phyloP scores from a whole-genome alignment of 345 rosid genomes.

The Eucalyptus regnans region DNA sequence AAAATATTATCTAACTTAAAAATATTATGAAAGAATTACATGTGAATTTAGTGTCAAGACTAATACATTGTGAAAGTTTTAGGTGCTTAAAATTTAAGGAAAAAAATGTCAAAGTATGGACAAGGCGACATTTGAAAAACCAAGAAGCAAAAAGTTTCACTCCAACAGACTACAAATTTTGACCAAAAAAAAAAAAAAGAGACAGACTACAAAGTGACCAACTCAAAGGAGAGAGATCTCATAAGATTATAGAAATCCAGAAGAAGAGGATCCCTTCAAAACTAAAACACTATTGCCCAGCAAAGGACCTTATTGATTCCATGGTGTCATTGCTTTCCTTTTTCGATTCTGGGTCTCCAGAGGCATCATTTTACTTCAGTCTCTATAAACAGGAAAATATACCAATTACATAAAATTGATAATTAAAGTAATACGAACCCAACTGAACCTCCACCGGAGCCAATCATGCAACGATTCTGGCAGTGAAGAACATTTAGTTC shows the following conservation, averaged over 20 bases:
- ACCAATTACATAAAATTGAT: not conserved
- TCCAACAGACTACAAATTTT: not conserved
- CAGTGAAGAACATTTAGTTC: conserved; percentile 61
- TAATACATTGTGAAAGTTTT: not conserved
- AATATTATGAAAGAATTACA: not conserved
- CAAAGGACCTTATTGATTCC: not conserved
- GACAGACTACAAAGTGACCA: not conserved
- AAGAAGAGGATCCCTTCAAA: not conserved
- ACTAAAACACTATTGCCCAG: not conserved
- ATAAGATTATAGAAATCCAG: not conserved
- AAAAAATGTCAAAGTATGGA: not conserved
- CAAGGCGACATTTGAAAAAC: not conserved
- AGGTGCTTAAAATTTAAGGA: not conserved
- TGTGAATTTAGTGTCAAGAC: not conserved
- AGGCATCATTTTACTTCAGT: not conserved
- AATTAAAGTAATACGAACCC: conserved; percentile 47
- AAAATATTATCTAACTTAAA: not conserved
- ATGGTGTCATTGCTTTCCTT: not conserved
- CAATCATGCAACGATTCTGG: conserved; percentile 76
- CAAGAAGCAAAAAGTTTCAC: not conserved
- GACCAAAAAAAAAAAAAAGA: too few species aligned
- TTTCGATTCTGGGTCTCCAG: not conserved
- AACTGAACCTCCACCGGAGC: conserved; percentile 96
- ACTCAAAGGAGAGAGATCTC: not conserved
- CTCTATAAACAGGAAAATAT: not conserved